Conservation (phyloP, 108 stramenopile species). For the Nitzschia sp. region DNA sequence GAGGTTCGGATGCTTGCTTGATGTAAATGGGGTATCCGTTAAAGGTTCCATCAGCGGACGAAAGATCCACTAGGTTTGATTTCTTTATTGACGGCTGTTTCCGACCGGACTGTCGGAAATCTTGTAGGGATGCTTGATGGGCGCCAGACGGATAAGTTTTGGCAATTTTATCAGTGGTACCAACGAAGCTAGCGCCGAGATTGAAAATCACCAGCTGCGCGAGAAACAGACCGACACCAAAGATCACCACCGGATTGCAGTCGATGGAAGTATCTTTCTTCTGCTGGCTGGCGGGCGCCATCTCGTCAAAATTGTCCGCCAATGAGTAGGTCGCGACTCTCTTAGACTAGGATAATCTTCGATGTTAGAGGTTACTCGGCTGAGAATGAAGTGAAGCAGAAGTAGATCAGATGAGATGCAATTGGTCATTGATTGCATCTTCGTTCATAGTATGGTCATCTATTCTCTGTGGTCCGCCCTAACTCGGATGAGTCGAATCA, state of each 20-base stretch:
- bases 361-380: no score
- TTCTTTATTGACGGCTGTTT: neutral
- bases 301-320: no score
- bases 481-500: no score
- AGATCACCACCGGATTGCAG: conserved; percentile 15
- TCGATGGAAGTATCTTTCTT: no score
- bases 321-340: no score
- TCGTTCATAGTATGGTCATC: no score
- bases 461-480: no score
- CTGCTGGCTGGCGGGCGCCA: no score
- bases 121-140: neutral
- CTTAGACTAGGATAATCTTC: no score
- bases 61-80: neutral
- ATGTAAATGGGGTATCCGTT: conserved; percentile 35
- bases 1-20: conserved; percentile 2
- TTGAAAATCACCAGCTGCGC: conserved; percentile 29
- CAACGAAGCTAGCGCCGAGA: conserved; percentile 19
- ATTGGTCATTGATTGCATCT: no score
- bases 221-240: conserved; percentile 17
- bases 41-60: conserved; percentile 40
- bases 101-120: conserved; percentile 5
- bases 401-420: no score
- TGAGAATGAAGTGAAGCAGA: no score
- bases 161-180: neutral
- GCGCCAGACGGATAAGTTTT: neutral